Evolutionary conservation across 106 monocot species (phyloP), one percentile per base, ranked within the genome.

Genomic region (Gastrodia elata): DNA sequence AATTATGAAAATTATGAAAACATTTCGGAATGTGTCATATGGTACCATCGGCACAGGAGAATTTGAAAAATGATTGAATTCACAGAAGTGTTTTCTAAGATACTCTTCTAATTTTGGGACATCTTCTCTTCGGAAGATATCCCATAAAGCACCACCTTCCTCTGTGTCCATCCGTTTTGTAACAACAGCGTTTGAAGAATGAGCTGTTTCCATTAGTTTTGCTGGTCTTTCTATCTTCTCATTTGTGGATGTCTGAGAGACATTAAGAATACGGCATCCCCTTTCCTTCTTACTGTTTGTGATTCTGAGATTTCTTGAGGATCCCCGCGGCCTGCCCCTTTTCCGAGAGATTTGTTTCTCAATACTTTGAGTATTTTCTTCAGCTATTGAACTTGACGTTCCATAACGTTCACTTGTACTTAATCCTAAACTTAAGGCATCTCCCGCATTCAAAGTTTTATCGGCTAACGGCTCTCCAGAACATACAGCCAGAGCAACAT

Each of bases 61-160:
- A 48, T 83, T 81, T 68, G 70, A 73, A 26, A 81, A 1, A 68
- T 87, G 81, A 27, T 81, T 87, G 58, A 87, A 87, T 64, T 87
- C 83, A 68, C 81, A 64, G 35, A 44, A 73, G 41, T 87, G 87
- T 37, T 71, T 78, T 33, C 8, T 70, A 36, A 87, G 78, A 42
- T 83, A 87, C 18, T 77, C 81, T 33, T 81, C 46, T 2, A 87
- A 65, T 68, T 83, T 78, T 10, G 72, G 46, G 46, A 72, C 67
- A 73, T 87, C 87, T 77, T 87, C 83, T 68, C 78, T 83, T 35
- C 81, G 77, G 26, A 87, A 87, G 27, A 87, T 87, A 13, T 87
- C 87, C 87, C 87, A 87, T 7, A 87, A 33, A 10, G 87, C 87
- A 78, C 87, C 87, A 56, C 75, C 83, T 43, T 82, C 61, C n/a